These are phyloP conservation scores for Teratosphaeria destructans DNA, from an alignment of 2,329 filamentous ascomycete genomes.

Conservation along the genomic window DNA sequence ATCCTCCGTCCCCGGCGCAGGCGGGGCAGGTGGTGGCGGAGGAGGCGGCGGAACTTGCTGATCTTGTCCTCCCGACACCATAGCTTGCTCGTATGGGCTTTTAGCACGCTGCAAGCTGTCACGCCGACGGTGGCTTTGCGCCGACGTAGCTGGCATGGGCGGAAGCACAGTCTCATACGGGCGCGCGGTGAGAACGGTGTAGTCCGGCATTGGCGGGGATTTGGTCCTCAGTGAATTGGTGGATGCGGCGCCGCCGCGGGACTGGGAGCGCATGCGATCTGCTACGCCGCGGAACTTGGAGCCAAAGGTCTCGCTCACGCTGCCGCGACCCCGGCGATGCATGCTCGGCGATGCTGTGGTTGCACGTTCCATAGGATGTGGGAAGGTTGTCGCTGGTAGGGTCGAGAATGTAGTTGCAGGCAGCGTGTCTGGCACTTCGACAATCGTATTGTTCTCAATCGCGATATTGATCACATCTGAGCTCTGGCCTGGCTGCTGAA, in stretches of 20 bases:
- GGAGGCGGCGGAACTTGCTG: constrained; percentile 17
- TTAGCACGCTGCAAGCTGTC: constrained; percentile 15
- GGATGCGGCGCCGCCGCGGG: constrained; percentile 19
- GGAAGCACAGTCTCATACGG: constrained; percentile 36
- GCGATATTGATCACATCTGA: constrained; percentile 34
- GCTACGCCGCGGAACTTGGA: constrained; percentile 44
- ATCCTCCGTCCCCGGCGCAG: constrained; percentile 13
- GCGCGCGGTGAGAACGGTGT: constrained; percentile 7
- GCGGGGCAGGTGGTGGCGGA: constrained; percentile 25
- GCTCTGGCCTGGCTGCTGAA: constrained; percentile 16
- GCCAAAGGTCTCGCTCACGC: constrained; percentile 48
- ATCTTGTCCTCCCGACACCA: constrained; percentile 13
- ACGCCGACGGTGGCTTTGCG: constrained; percentile 7
- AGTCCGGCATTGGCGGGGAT: constrained; percentile 4
- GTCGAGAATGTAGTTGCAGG: constrained; percentile 8
- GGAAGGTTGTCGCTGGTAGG: constrained; percentile 16
- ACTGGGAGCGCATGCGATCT: constrained; percentile 43
- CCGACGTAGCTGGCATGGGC: constrained; percentile 7
- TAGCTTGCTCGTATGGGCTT: constrained; percentile 23
- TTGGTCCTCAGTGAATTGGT: constrained; percentile 21
- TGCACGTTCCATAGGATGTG: constrained; percentile 20
- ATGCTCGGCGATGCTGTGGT: constrained; percentile 27
- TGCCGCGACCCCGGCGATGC: constrained; percentile 47
- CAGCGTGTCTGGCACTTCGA: constrained; percentile 1
- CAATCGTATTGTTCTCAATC: constrained; percentile 30